Base-by-base conservation (phyloP, 306 rosid genomes). In the Canavalia gladiata region DNA sequence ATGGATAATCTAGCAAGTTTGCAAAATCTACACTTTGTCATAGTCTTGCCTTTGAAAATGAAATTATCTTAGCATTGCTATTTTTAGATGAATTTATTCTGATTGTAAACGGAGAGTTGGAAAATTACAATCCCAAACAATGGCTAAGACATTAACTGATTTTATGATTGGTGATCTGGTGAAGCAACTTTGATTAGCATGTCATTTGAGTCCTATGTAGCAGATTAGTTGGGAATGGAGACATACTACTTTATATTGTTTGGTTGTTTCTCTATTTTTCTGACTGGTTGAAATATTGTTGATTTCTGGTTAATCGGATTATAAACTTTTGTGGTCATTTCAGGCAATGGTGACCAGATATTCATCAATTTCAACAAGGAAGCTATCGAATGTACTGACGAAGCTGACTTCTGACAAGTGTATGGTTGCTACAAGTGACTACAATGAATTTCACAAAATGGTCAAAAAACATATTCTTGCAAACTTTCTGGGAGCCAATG, bases 401-500 rank as follows among this genome's bases (percentile, higher is more conserved):
- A 77, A 86, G 76, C 91, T 95, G 76, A 93, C 98, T 78, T 55
- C 11, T 30, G 81, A 95, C 74, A 95, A 93, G 80, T 87, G 97
- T 54, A 88, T 95, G 97, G 99, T 95, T 85, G 98, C 99, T n/a
- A 85, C 25, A 11, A 93, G 98, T 43, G 99, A 95, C 83, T 93
- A 93, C 91, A 82, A 91, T 10, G 92, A 92, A 1, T 95, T 95
- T 85, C 99, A 95, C 86, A 95, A 89, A 90, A 81, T 50, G 84
- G 75, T 82, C 31, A 95, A 95, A 73, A 87, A 71, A 73, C 86
- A 88, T 77, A 87, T 95, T 62, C 92, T 93, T 55, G 2, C 97
- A 62, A 90, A 83, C 75, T 72, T 95, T 67, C 86, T 93, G 51
- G 98, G 99, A 55, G 74, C 90, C 8, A 87, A 82, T 78, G 98